Base-by-base conservation (phyloP, 305 asterid species). In the Nicotiana rustica region DNA sequence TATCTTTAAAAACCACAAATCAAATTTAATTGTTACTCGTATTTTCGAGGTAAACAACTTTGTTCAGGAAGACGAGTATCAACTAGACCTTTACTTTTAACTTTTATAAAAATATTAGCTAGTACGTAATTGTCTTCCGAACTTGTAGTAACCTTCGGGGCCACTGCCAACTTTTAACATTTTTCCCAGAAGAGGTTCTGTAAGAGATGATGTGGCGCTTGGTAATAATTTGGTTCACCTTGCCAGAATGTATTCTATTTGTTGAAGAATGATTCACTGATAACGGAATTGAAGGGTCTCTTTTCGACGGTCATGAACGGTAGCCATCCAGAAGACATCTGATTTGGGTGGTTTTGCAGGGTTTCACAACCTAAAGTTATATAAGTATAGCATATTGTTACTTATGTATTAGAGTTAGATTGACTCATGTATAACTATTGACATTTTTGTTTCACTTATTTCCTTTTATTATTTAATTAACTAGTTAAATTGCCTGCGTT, bases 141-240 rank as follows among this genome's bases (percentile, higher is more conserved):
- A 36, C 77, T 68, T 17, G 77, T 38, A 68, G n/a, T 36, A 36
- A 38, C 29, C 76, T 17, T 67, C 25, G 29, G 25, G 52, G 15
- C 52, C 10, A 35, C 76, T 67, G 35, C 25, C 52, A 67, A 67
- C n/a, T 67, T 8, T 35, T n/a, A 68, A 68, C 77, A 36, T 68
- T 68, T 68, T 36, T 4, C 55, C 55, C 55, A n/a, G 59, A 19
- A 4, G 33, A 31, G 67, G 14, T 61, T 3, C 3, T 6, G 67
- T 19, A 15, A 19, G 1, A 68, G 76, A 21, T 36, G 55, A 68
- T 55, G n/a, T 68, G 55, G n/a, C 76, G 49, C 31, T 36, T 35
- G 52, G 52, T 67, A 35, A 68, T 68, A 67, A 67, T 17, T 67
- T 67, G 17, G 31, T 4, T 68, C 29, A 68, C 56, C 17, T 36